These are phyloP conservation scores for Endoconidiophora laricicola DNA, from an alignment of 2,329 filamentous ascomycete genomes.

Conservation along the genomic window DNA sequence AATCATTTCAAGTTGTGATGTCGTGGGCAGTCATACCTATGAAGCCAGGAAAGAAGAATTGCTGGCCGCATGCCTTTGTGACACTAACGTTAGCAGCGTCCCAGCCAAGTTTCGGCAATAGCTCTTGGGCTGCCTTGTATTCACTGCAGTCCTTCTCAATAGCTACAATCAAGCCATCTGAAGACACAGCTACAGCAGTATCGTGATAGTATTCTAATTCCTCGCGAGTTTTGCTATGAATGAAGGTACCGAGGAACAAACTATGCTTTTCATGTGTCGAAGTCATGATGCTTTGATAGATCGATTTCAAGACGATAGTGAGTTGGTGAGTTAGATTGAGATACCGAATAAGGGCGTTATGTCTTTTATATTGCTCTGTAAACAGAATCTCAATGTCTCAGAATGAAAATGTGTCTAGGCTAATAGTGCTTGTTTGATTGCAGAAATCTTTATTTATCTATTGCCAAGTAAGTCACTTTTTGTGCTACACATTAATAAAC, in stretches of 20 bases:
- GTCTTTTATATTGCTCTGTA: too few species aligned
- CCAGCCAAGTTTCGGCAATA: constrained; percentile 32
- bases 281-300: too few species aligned
- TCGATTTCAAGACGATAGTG: too few species aligned
- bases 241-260: constrained; percentile 37
- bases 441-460: too few species aligned
- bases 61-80: constrained; percentile 23
- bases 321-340: too few species aligned
- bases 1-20: background rate
- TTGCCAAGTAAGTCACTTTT: too few species aligned
- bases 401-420: too few species aligned
- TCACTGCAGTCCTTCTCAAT: constrained; percentile 24
- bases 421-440: too few species aligned
- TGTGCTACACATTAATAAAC: too few species aligned
- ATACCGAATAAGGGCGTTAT: too few species aligned
- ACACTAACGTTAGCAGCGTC: constrained; percentile 22
- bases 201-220: constrained; percentile 35
- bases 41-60: constrained; percentile 76
- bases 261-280: constrained; percentile 14
- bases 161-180: constrained; percentile 31
- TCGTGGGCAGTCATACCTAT: constrained; percentile 37
- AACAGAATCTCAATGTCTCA: background rate
- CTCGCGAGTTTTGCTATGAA: constrained; percentile 32
- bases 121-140: constrained; percentile 18
- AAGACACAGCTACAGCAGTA: constrained; percentile 34